Evolutionary conservation across 495 filamentous ascomycete species (phyloP).

Genomic region (Geoglossum glabrum): DNA sequence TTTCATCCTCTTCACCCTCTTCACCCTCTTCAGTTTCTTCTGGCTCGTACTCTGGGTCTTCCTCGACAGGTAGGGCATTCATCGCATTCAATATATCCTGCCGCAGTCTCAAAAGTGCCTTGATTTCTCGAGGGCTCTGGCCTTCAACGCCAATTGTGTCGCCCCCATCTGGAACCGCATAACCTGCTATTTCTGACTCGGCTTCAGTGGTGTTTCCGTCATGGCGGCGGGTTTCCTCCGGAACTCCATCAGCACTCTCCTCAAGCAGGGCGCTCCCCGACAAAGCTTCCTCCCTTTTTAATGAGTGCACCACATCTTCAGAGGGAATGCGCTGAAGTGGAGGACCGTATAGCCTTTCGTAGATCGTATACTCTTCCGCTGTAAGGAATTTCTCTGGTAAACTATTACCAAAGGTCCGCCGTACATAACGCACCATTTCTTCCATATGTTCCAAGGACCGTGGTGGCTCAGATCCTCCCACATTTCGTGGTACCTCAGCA

Average conservation of each 20-base stretch:
- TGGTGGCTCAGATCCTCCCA: constrained; percentile 1
- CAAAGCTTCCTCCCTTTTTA: constrained; percentile 3
- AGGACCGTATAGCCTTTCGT: constrained; percentile 62
- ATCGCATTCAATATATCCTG: constrained; percentile 26
- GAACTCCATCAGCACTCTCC: constrained; percentile 11
- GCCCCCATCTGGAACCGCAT: too few species aligned
- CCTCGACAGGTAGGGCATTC: neutral
- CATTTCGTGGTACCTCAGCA: neutral
- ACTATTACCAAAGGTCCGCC: constrained; percentile 54
- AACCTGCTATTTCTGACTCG: neutral
- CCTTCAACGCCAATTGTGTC: constrained; percentile 16
- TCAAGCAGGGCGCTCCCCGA: neutral
- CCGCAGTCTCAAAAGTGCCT: constrained; percentile 27
- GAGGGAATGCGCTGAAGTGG: constrained; percentile 32
- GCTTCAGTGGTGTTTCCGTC: neutral
- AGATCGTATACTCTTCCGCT: constrained; percentile 49
- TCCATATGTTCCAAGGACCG: constrained; percentile 23
- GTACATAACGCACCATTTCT: constrained; percentile 42
- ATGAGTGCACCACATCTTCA: constrained; percentile 3
- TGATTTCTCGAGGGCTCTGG: constrained; percentile 28
- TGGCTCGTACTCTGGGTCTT: constrained; percentile 15
- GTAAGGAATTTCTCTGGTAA: constrained; percentile 56
- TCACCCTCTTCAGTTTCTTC: constrained; percentile 29
- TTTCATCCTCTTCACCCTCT: constrained; percentile 12
- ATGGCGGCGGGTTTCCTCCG: constrained; percentile 16